Conservation (phyloP, 306 rosid genomes). For the Dryas octopetala region DNA sequence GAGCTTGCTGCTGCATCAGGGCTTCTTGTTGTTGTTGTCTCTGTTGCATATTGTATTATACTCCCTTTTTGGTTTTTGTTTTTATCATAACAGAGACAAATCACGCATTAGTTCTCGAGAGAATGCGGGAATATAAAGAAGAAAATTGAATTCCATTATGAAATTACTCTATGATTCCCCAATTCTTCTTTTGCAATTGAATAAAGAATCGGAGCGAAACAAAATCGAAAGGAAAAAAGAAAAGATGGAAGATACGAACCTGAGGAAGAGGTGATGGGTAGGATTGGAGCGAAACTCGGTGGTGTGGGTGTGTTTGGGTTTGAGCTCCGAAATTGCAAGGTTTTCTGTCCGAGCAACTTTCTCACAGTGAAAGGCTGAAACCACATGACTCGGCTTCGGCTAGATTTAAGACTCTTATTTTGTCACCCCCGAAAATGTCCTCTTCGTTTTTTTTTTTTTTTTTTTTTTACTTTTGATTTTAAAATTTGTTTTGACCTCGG, state of each 20-base stretch:
- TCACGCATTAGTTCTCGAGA: conserved; percentile 28
- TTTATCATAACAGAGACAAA: conserved; percentile 15
- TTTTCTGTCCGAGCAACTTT: conserved; percentile 20
- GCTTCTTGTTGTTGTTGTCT: conserved; percentile 64
- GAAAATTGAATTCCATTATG: neutral
- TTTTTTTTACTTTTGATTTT: too few relatives aligned
- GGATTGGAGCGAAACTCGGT: conserved; percentile 21
- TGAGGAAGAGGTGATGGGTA: neutral
- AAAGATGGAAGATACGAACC: neutral
- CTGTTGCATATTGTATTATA: conserved; percentile 57
- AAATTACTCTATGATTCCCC: neutral
- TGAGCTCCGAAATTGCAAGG: conserved; percentile 5
- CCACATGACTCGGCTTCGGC: conserved; percentile 18
- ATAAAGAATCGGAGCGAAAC: neutral
- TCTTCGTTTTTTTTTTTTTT: neutral
- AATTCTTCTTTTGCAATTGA: neutral
- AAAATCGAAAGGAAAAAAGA: neutral
- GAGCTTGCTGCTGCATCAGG: conserved; percentile 64
- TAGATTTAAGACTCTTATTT: neutral
- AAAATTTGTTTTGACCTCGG: too few relatives aligned
- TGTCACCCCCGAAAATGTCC: neutral
- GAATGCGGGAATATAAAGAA: conserved; percentile 2
- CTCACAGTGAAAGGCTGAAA: conserved; percentile 14
- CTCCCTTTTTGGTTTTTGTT: conserved; percentile 1
- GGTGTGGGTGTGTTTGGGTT: conserved; percentile 2